phyloP scores from a whole-genome alignment of 257 asterid genomes.

The Nyctanthes arbortristis region DNA sequence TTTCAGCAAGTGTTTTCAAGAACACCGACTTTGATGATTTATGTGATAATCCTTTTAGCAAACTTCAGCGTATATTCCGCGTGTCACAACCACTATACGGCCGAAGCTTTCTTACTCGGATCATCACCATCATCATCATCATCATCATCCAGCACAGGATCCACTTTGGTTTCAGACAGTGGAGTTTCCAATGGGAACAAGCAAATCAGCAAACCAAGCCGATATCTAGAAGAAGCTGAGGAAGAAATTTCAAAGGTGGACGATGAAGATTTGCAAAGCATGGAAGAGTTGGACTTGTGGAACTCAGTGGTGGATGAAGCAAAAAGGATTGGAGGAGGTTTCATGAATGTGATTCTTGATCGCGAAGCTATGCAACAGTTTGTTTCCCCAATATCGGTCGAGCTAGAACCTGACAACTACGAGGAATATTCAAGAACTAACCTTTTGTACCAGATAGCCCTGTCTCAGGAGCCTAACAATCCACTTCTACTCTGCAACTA shows the following conservation, averaged over 20 bases:
- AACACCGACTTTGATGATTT: constrained; percentile 73
- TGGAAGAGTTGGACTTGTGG: constrained; percentile 60
- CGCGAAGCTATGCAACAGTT: constrained; percentile 34
- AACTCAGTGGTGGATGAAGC: constrained; percentile 62
- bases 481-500: constrained; percentile 78
- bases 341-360: constrained; percentile 34
- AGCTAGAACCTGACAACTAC: constrained; percentile 54
- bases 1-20: constrained; percentile 79
- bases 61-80: constrained; percentile 58
- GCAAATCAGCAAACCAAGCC: neutral
- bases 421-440: constrained; percentile 60
- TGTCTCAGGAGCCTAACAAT: constrained; percentile 64
- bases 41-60: constrained; percentile 70
- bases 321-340: constrained; percentile 30
- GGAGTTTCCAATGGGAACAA: neutral
- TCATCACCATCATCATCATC: too few species aligned
- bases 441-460: constrained; percentile 58
- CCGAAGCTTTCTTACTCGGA: constrained; percentile 18
- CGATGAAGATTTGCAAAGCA: constrained; percentile 28
- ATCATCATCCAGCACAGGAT: too few species aligned
- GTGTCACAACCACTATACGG: constrained; percentile 25
- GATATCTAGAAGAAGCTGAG: neutral
- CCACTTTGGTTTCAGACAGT: neutral
- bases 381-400: constrained; percentile 65
- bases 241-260: constrained; percentile 18